Conservation (phyloP, 106 monocot genomes). For the Acanthochlamys bracteata region DNA sequence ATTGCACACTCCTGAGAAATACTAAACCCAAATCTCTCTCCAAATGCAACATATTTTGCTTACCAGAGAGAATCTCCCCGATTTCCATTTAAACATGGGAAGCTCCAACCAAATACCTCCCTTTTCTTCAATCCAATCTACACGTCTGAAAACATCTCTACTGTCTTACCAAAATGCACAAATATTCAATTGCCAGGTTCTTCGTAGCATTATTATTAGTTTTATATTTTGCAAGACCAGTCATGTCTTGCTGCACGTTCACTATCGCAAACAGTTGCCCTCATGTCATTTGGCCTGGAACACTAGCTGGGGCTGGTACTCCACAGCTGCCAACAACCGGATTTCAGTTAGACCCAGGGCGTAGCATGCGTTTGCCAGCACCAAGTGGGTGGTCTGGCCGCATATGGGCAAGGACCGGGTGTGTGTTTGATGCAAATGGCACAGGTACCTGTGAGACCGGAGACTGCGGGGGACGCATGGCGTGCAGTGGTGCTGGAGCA, state of each 20-base stretch:
- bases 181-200: not conserved
- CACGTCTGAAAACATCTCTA: no score
- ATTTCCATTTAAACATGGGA: not conserved
- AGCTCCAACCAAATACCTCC: not conserved
- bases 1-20: conserved; percentile 13
- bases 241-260: conserved; percentile 25
- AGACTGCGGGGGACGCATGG: conserved; percentile 67
- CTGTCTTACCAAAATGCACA: no score
- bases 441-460: conserved; percentile 57
- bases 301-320: conserved; percentile 66
- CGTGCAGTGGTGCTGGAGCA: conserved; percentile 51
- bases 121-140: not conserved
- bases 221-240: not conserved
- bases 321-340: conserved; percentile 60
- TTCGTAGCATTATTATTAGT: not conserved
- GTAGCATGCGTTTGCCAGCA: conserved; percentile 29
- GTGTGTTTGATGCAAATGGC: conserved; percentile 44
- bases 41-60: no score
- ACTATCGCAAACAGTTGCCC: conserved; percentile 68
- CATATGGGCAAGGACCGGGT: conserved; percentile 75
- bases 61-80: not conserved
- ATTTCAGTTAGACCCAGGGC: conserved; percentile 50
- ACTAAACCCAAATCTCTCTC: conserved; percentile 23
- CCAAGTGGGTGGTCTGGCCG: conserved; percentile 74
- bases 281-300: conserved; percentile 69